Percentiles rank a stretch among this genome's conserved stretches.
These are phyloP conservation scores for Malus orientalis DNA, from an alignment of 306 rosid species.

Conservation along the genomic window DNA sequence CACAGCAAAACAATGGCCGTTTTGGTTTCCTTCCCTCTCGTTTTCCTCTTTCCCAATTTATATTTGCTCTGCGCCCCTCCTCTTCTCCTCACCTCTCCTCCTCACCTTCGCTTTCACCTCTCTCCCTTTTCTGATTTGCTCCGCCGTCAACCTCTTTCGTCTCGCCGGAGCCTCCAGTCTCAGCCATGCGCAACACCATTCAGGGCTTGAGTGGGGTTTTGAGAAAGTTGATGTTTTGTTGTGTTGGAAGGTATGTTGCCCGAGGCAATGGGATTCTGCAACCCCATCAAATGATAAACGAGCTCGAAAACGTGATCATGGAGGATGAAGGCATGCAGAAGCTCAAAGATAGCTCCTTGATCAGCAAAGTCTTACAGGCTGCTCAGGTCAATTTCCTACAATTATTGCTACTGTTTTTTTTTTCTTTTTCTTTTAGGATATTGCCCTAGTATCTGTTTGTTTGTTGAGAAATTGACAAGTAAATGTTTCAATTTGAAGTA, in stretches of 20 bases:
- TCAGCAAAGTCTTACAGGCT: slow-evolving; percentile 38
- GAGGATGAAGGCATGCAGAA: slow-evolving; percentile 26
- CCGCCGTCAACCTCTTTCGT: background rate
- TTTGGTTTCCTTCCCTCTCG: slow-evolving; percentile 1
- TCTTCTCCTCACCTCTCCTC: background rate
- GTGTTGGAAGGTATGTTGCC: slow-evolving; percentile 33
- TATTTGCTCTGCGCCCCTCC: background rate
- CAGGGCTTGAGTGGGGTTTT: slow-evolving; percentile 12
- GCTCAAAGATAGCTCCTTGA: slow-evolving; percentile 32
- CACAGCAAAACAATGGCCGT: slow-evolving; percentile 4
- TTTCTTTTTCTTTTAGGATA: background rate
- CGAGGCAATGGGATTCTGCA: slow-evolving; percentile 40
- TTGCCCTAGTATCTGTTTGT: background rate
- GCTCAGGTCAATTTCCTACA: slow-evolving; percentile 24
- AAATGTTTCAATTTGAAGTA: background rate
- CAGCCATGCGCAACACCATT: slow-evolving; percentile 25
- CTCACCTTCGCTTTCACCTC: background rate
- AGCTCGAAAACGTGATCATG: slow-evolving; percentile 23
- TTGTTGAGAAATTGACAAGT: background rate
- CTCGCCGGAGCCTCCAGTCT: background rate
- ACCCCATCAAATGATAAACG: slow-evolving; percentile 23
- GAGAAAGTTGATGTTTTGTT: background rate
- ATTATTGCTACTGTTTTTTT: too few relatives aligned
- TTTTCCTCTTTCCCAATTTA: background rate
- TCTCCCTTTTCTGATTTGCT: background rate